Evolutionary conservation across 2,329 filamentous ascomycete species (phyloP), one percentile per base, ranked within the genome.

Genomic region (Aspergillus arachidicola): DNA sequence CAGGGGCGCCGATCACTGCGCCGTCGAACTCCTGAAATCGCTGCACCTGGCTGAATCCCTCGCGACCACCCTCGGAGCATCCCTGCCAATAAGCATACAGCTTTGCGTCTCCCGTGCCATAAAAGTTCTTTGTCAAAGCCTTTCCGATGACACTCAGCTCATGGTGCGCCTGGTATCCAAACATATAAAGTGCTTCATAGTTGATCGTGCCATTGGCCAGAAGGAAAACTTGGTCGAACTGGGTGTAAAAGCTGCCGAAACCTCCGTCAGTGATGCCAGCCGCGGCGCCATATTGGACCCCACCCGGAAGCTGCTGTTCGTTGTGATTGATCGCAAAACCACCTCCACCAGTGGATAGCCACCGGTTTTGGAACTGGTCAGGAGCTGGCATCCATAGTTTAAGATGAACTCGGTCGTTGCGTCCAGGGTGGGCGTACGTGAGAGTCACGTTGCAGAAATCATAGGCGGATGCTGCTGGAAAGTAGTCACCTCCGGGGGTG

Each of bases 41-140:
- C 70, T 86, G 84, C 1, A 84, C 75, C 70, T 85, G 83, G 61
- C 76, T 79, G 79, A 80, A 80, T n/a, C 82, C 84, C 72, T 85
- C 81, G 43, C 83, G 79, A 1, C 83, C 84, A 26, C 84, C 84
- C 57, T 86, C 84, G 12, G 83, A 85, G 71, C 84, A 86, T 3
- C 83, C 84, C 64, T 84, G 79, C 66, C 82, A 86, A 73, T 86
- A 86, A 4, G 83, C 73, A 57, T 76, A 76, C 57, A 76, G 28
- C 59, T 74, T 76, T 23, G 65, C 55, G 30, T 60, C 60, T 30
- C 62, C 57, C 21, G 65, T 58, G 45, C 70, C 73, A 69, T 81
- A 84, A 69, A 83, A 78, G 14, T 75, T 76, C 43, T 73, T 74
- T 5, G 81, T 77, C 34, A 83, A 74, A 45, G 75, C 72, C 68